Base-by-base conservation (phyloP, 768 basidiomycete genomes). In the Kwoniella newhampshirensis region DNA sequence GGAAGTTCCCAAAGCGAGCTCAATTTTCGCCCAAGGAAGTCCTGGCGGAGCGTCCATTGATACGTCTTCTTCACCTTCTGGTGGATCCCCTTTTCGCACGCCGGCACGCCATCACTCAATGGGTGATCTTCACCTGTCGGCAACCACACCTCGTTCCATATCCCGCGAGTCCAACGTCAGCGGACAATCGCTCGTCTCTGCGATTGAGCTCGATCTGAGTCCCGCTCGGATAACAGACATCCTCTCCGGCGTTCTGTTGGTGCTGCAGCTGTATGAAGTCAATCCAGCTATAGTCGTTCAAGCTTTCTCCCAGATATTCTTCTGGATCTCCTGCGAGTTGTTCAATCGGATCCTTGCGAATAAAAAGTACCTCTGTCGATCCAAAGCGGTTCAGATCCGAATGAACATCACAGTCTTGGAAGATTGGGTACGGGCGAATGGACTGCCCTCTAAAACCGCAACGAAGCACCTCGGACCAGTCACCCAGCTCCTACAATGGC, bases 291-390 rank as follows among this genome's bases (percentile, higher is more conserved):
- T 97, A 17, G 86, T 85, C 48, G 85, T 87, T 5, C 96, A 99
- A 74, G 81, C 93, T 47, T 94, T 92, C 86, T 93, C 91, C 1
- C 96, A 99, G 77, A 85, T 96, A n/a, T 87, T 96, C 80, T 97
- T 93, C 74, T 99, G 96, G 96, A 87, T 91, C 51, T 87, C 91
- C 21, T 90, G 91, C 60, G 81, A 81, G 86, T 74, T 73, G n/a
- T 66, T 77, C 67, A 80, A 80, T 48, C 65, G 77, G 9, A 71
- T 79, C 27, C 60, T 78, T 15, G 68, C 68, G 12, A 85, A 93
- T 53, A 96, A 91, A 79, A 96, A 92, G 73, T 94, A 90, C 71
- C 80, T 98, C 3, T 97, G 96, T 78, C 85, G 94, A 84, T 88
- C 77, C 66, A 65, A 89, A 70, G 93, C 96, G 2, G 79, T 89